These are phyloP conservation scores for Rhododendron molle DNA, from an alignment of 148 eudicot genomes.

Conservation along the genomic window DNA sequence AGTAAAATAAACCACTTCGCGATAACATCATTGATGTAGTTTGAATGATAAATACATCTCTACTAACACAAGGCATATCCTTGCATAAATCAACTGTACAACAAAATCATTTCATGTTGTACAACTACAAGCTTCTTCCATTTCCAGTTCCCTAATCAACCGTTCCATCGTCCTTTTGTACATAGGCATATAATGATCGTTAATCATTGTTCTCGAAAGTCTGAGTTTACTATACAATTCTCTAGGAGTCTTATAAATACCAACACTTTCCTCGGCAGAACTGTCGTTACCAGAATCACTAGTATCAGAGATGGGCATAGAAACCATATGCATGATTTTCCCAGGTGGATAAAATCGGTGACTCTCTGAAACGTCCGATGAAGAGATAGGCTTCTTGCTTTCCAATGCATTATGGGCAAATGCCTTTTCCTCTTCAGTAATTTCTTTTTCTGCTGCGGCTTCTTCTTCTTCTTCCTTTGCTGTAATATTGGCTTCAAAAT, in stretches of 20 bases:
- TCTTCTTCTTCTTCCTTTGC: conserved; percentile 51
- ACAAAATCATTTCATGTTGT: conserved; percentile 9
- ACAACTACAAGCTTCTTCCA: conserved; percentile 34
- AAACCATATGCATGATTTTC: conserved; percentile 72
- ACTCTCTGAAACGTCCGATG: conserved; percentile 54
- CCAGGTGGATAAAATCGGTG: conserved; percentile 86
- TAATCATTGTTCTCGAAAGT: conserved; percentile 79
- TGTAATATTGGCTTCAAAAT: conserved; percentile 30
- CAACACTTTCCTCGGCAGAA: conserved; percentile 36
- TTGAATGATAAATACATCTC: background rate
- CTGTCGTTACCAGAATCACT: conserved; percentile 26
- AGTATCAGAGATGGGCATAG: conserved; percentile 28
- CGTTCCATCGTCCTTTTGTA: conserved; percentile 80
- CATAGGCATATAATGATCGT: conserved; percentile 96
- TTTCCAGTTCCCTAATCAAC: conserved; percentile 69
- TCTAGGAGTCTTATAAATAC: conserved; percentile 69
- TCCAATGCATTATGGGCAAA: conserved; percentile 56
- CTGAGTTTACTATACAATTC: conserved; percentile 81
- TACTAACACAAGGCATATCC: background rate
- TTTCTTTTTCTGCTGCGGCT: conserved; percentile 59
- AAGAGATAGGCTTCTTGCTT: conserved; percentile 40
- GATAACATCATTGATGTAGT: background rate
- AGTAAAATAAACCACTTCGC: background rate
- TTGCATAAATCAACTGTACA: background rate
- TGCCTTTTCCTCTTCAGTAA: conserved; percentile 62